Conservation (phyloP, 2,329 filamentous ascomycete species). For the Neocatenulostroma microsporum region DNA sequence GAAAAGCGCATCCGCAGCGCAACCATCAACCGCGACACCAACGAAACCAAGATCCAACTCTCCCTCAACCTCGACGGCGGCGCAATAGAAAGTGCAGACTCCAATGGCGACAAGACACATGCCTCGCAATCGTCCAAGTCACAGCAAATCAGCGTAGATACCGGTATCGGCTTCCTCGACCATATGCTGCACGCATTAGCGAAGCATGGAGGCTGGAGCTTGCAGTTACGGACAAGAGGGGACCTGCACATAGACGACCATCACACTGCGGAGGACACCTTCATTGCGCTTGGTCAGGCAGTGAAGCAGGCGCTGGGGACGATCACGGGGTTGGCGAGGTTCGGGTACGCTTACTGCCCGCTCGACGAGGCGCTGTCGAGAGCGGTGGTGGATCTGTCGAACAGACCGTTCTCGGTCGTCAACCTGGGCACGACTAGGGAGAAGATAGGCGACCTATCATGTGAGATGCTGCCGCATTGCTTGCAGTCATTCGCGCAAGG, state of each 20-base stretch:
- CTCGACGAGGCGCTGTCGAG: slow-evolving; percentile 92
- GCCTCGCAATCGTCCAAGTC: slow-evolving; percentile 76
- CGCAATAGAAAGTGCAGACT: slow-evolving; percentile 35
- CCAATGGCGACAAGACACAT: slow-evolving; percentile 46
- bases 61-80: slow-evolving; percentile 92
- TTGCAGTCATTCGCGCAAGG: slow-evolving; percentile 89
- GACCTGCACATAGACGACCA: slow-evolving; percentile 98
- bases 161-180: slow-evolving; percentile 94
- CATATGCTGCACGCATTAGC: slow-evolving; percentile 97
- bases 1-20: slow-evolving; percentile 54
- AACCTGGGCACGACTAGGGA: slow-evolving; percentile 80
- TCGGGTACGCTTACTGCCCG: slow-evolving; percentile 85
- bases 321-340: slow-evolving; percentile 75
- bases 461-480: slow-evolving; percentile 96
- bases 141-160: slow-evolving; percentile 80
- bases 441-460: slow-evolving; percentile 86
- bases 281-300: slow-evolving; percentile 76
- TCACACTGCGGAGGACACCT: slow-evolving; percentile 94
- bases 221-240: slow-evolving; percentile 73
- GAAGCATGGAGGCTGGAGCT: slow-evolving; percentile 91
- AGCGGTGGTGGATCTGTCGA: slow-evolving; percentile 90
- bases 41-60: slow-evolving; percentile 95
- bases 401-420: slow-evolving; percentile 77
- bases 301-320: slow-evolving; percentile 74
- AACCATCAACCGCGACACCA: slow-evolving; percentile 79